A percentile compares a stretch with the other conserved stretches of the same genome.
phyloP scores from a whole-genome alignment of 139 green algal genomes.

The Chara braunii region DNA sequence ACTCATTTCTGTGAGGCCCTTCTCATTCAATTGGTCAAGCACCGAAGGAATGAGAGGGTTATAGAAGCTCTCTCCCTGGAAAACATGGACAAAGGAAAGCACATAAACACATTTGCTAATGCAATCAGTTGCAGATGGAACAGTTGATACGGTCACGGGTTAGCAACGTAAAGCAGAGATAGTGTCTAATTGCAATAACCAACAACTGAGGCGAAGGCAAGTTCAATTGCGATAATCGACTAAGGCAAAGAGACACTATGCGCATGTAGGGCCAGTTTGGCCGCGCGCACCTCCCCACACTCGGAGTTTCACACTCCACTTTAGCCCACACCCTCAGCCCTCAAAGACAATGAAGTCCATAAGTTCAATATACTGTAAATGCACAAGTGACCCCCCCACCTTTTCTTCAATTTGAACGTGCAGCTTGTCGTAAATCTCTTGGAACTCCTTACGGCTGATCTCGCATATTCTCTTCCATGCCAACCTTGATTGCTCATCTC shows the following conservation, averaged over 20 bases:
- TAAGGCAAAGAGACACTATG: too few relatives aligned
- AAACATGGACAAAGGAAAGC: slow-evolving; percentile 18
- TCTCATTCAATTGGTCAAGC: slow-evolving; percentile 67
- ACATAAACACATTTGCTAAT: slow-evolving; percentile 1
- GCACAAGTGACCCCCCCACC: too few relatives aligned
- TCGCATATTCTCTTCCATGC: slow-evolving; percentile 88
- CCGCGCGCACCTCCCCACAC: too few relatives aligned
- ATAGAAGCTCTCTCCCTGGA: slow-evolving; percentile 94
- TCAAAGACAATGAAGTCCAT: too few relatives aligned
- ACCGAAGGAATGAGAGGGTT: slow-evolving; percentile 77
- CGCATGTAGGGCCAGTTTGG: too few relatives aligned
- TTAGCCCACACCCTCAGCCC: too few relatives aligned
- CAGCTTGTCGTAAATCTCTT: slow-evolving; percentile 77
- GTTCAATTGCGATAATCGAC: too few relatives aligned
- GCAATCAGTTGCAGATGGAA: not conserved
- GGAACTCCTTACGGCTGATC: slow-evolving; percentile 76
- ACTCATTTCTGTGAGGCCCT: slow-evolving; percentile 60
- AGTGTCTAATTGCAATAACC: too few relatives aligned
- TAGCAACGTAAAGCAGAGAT: too few relatives aligned
- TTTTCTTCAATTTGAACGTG: slow-evolving; percentile 58
- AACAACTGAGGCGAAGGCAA: too few relatives aligned
- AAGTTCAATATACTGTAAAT: too few relatives aligned
- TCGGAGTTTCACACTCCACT: too few relatives aligned
- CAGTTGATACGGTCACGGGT: not conserved
- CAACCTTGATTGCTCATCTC: slow-evolving; percentile 56